A percentile compares a stretch with the other conserved stretches of the same genome.
These are phyloP conservation scores for Pleurotus ostreatus DNA, from an alignment of 768 basidiomycete genomes.

Conservation along the genomic window DNA sequence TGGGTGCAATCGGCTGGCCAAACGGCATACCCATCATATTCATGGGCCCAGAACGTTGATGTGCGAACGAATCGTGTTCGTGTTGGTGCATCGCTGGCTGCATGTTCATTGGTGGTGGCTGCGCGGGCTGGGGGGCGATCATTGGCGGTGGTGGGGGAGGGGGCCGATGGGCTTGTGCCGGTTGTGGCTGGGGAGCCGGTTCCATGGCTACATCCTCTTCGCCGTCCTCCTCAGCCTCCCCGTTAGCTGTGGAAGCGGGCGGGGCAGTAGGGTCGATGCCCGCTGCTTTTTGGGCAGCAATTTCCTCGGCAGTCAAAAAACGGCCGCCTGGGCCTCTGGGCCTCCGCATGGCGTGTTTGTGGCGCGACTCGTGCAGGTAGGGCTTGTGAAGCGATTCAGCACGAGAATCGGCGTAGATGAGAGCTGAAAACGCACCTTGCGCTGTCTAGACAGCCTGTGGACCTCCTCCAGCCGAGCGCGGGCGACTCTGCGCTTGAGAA, in stretches of 20 bases:
- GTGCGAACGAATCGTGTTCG: conserved; percentile 21
- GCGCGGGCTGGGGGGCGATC: conserved; percentile 15
- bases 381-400: conserved; percentile 48
- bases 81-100: conserved; percentile 13
- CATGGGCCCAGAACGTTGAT: conserved; percentile 18
- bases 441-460: conserved; percentile 85
- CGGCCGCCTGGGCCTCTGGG: conserved; percentile 96
- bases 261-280: conserved; percentile 24
- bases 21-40: conserved; percentile 22
- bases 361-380: conserved; percentile 96
- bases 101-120: conserved; percentile 6
- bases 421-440: conserved; percentile 62
- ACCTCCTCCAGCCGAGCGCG: conserved; percentile 91
- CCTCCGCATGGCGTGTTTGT: conserved; percentile 96
- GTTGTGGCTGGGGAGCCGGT: not conserved
- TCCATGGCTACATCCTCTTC: conserved; percentile 37
- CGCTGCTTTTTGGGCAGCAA: conserved; percentile 70
- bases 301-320: conserved; percentile 96
- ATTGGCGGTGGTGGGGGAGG: conserved; percentile 13
- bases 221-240: conserved; percentile 20
- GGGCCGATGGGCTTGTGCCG: conserved; percentile 12
- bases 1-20: conserved; percentile 15
- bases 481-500: conserved; percentile 91
- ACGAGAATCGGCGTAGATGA: conserved; percentile 1
- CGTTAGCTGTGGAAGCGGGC: conserved; percentile 13